Base-by-base conservation (phyloP, 2,329 filamentous ascomycete species). In the Epichloe coenophiala region DNA sequence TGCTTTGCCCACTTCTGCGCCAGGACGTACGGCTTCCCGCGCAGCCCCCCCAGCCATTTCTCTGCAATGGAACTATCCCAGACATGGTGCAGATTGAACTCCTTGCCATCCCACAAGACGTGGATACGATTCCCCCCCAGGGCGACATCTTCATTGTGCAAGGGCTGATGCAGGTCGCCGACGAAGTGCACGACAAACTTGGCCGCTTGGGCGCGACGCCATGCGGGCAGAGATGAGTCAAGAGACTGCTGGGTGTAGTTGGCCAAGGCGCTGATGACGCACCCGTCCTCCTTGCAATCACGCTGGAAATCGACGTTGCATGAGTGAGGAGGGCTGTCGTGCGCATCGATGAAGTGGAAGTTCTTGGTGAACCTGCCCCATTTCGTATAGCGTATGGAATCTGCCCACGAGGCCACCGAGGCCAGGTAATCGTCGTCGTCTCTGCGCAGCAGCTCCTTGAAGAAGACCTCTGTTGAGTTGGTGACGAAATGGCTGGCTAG, bases 61-160 rank as follows among this genome's bases (percentile, higher is more conserved):
- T 85, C 81, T 1, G 79, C 74, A 54, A 88, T 87, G 56, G 75
- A 77, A 49, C 76, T 79, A 61, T 88, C 85, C 84, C 84, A 88
- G 15, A 87, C 77, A 52, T 83, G 75, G 60, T 88, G 85, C 41
- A 88, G 71, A 60, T 88, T 88, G 50, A 77, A 72, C 31, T 70
- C 64, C 33, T 65, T 63, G 3, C 73, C 74, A 27, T 80, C 70
- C 66, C 81, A 88, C 15, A 67, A 69, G 1, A 88, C 84, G 13
- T 71, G 63, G 57, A 88, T 84, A 11, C 75, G 74, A 57, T 88
- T 89, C 1, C 84, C 84, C 85, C 85, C 85, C 21, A 73, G 68
- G 2, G 73, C 71, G 6, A 83, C 75, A 50, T 82, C 72, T 64
- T 85, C 81, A 49, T 76, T 77, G 63, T 85, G 81, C 51, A 85